Conservation (phyloP, 495 filamentous ascomycete genomes). For the Penicillium salamii region DNA sequence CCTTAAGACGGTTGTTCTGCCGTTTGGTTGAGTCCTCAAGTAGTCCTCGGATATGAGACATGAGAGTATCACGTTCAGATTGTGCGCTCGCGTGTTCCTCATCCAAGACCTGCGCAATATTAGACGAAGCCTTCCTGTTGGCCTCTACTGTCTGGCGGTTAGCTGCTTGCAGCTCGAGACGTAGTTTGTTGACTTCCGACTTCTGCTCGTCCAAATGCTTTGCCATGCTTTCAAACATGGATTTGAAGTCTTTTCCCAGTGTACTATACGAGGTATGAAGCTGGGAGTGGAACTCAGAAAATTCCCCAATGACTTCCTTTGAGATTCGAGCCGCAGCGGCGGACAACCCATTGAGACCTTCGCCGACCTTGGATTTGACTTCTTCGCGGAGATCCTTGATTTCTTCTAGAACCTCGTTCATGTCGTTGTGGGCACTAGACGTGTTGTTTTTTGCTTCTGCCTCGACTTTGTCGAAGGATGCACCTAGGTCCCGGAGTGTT, state of each 20-base stretch:
- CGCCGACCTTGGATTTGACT: slow-evolving; percentile 79
- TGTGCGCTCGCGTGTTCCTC: slow-evolving; percentile 74
- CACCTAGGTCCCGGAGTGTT: slow-evolving; percentile 64
- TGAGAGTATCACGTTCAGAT: slow-evolving; percentile 67
- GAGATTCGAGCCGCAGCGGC: slow-evolving; percentile 83
- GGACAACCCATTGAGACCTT: slow-evolving; percentile 81
- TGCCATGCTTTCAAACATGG: slow-evolving; percentile 75
- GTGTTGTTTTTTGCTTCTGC: slow-evolving; percentile 65
- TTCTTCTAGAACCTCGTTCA: slow-evolving; percentile 88
- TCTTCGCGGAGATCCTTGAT: slow-evolving; percentile 84
- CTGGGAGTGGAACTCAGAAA: slow-evolving; percentile 76
- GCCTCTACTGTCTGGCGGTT: slow-evolving; percentile 62
- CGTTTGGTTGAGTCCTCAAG: slow-evolving; percentile 69
- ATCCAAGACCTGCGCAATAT: slow-evolving; percentile 66
- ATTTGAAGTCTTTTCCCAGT: slow-evolving; percentile 87
- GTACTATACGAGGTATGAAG: slow-evolving; percentile 81
- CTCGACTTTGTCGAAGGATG: slow-evolving; percentile 63
- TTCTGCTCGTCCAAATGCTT: slow-evolving; percentile 74
- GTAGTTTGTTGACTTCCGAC: slow-evolving; percentile 67
- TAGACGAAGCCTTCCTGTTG: slow-evolving; percentile 60
- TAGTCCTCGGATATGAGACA: slow-evolving; percentile 71
- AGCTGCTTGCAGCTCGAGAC: slow-evolving; percentile 65
- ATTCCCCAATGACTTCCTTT: slow-evolving; percentile 84
- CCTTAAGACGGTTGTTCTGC: slow-evolving; percentile 69
- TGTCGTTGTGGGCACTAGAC: slow-evolving; percentile 71